Conservation (phyloP, 225 moss, liverwort and hornwort species). For the Marchantia polymorpha region DNA sequence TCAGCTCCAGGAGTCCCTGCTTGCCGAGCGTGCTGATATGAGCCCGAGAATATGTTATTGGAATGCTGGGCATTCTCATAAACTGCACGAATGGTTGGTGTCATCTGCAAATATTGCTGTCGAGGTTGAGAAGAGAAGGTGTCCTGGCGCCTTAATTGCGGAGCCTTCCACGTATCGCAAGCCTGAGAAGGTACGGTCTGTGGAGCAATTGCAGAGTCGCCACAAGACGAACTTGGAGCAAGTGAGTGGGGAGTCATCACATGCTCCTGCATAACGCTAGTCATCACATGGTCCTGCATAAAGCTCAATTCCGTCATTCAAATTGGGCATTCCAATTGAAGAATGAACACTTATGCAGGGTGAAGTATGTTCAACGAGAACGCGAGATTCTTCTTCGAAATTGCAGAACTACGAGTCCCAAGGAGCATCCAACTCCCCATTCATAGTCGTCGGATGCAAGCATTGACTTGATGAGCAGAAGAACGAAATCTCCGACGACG, state of each 20-base stretch:
- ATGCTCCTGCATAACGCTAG: conserved; percentile 16
- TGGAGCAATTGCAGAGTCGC: conserved; percentile 22
- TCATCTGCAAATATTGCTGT: conserved; percentile 29
- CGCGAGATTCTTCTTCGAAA: neutral
- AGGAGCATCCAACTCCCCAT: neutral
- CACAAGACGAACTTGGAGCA: conserved; percentile 23
- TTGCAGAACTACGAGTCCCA: neutral
- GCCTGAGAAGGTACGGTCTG: conserved; percentile 28
- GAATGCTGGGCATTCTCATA: conserved; percentile 30
- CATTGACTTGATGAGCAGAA: neutral
- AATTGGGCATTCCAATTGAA: conserved; percentile 29
- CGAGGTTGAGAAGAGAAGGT: conserved; percentile 12
- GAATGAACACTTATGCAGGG: neutral
- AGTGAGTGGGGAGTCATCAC: conserved; percentile 25
- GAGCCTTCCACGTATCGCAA: conserved; percentile 28
- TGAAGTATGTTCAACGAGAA: neutral
- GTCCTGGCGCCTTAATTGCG: conserved; percentile 29
- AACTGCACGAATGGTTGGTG: conserved; percentile 27
- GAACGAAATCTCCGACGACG: neutral
- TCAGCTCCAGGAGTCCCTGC: conserved; percentile 9
- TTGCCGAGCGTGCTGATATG: conserved; percentile 2
- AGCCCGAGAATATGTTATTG: conserved; percentile 1
- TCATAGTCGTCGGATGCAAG: neutral
- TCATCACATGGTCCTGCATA: conserved; percentile 19
- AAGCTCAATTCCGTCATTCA: conserved; percentile 36